Conservation (phyloP, 169 alveolate species). For the Plasmodium adleri region DNA sequence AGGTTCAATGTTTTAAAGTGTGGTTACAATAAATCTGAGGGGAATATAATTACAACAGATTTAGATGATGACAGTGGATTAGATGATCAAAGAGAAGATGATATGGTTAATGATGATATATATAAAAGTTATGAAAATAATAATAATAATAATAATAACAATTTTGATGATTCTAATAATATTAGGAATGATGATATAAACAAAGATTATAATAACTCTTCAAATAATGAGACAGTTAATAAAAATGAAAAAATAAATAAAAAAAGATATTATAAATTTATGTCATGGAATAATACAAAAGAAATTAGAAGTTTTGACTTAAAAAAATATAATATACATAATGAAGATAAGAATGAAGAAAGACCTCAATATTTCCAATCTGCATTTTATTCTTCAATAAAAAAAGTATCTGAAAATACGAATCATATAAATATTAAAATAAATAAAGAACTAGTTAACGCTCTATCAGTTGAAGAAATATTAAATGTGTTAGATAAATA, state of each 20-base stretch:
- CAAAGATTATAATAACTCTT: neutral
- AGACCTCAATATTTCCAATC: conserved; percentile 16
- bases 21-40: too few relatives aligned
- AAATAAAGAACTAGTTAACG: conserved; percentile 54
- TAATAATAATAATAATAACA: neutral
- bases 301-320: conserved; percentile 54
- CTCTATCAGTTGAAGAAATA: conserved; percentile 50
- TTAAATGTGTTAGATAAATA: conserved; percentile 26
- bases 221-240: neutral
- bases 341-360: conserved; percentile 14
- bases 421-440: conserved; percentile 25
- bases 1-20: too few relatives aligned
- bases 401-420: neutral
- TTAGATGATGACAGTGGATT: too few relatives aligned
- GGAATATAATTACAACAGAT: too few relatives aligned
- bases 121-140: too few relatives aligned
- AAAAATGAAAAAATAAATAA: neutral
- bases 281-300: conserved; percentile 66
- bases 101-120: too few relatives aligned
- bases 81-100: too few relatives aligned
- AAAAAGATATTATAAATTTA: conserved; percentile 41
- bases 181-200: neutral
- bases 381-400: conserved; percentile 17
- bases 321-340: conserved; percentile 41
- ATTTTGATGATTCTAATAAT: neutral